Evolutionary conservation across 1,139 yeast genomes (phyloP).

Genomic region (Pichia sp.): DNA sequence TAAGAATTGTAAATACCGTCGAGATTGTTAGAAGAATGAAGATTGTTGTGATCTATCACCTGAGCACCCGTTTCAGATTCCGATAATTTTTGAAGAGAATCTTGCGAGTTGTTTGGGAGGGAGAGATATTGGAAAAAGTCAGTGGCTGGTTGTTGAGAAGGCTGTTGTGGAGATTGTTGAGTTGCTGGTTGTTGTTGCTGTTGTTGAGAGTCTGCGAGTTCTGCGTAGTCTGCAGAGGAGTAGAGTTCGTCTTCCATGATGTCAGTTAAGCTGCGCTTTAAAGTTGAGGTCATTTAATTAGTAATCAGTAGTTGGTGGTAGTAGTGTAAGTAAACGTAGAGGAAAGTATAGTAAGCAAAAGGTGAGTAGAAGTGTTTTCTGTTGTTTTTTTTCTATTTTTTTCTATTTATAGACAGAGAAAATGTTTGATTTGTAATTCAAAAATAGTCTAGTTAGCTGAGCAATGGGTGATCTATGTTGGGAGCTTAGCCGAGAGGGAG

Average conservation of each 20-base stretch:
- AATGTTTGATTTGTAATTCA: not conserved
- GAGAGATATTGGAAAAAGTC: constrained; percentile 15
- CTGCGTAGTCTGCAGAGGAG: constrained; percentile 7
- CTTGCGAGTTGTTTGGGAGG: constrained; percentile 17
- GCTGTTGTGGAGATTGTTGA: constrained; percentile 12
- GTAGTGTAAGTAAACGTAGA: no score
- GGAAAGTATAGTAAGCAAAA: no score
- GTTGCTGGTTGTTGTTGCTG: not conserved
- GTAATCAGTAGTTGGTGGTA: no score
- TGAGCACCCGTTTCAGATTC: constrained; percentile 8
- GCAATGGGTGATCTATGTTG: not conserved
- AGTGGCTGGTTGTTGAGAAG: constrained; percentile 12
- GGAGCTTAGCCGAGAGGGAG: no score
- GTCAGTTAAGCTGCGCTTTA: constrained; percentile 30
- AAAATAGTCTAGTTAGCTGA: not conserved
- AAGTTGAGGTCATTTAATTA: constrained; percentile 26
- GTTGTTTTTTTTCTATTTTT: not conserved
- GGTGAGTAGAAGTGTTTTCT: not conserved
- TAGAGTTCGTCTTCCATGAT: constrained; percentile 31
- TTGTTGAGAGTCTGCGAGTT: not conserved
- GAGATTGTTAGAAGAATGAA: not conserved
- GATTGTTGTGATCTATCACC: not conserved
- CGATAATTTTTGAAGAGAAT: constrained; percentile 12
- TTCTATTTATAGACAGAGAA: no score
- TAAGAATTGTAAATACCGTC: constrained; percentile 27